Evolutionary conservation across 177 flowering plant species (phyloP).

Genomic region (Tripterygium wilfordii): DNA sequence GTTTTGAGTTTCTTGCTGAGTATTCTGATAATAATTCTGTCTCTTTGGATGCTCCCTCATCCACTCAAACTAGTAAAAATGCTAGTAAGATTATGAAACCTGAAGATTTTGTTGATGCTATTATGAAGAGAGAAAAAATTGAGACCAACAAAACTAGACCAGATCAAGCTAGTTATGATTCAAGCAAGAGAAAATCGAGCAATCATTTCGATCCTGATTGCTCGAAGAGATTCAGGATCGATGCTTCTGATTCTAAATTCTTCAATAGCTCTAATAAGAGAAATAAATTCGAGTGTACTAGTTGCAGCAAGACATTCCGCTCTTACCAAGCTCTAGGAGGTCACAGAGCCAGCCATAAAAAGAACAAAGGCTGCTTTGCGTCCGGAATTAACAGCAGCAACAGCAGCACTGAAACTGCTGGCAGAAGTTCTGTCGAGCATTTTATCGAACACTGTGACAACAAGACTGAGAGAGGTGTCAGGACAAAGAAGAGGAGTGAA

Average conservation of each 20-base stretch:
- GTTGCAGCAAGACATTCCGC: slow-evolving; percentile 42
- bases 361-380: too few species aligned
- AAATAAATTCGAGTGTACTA: slow-evolving; percentile 37
- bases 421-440: too few species aligned
- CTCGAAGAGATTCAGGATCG: too few species aligned
- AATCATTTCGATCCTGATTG: slow-evolving; percentile 5
- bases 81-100: too few species aligned
- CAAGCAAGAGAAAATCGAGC: slow-evolving; percentile 16
- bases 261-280: slow-evolving; percentile 21
- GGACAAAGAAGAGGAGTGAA: too few species aligned
- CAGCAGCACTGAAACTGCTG: slow-evolving; percentile 23
- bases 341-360: too few species aligned
- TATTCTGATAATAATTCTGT: slow-evolving; percentile 20
- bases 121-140: slow-evolving; percentile 6
- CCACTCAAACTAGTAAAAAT: too few species aligned
- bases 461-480: too few species aligned
- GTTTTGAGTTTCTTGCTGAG: slow-evolving; percentile 15
- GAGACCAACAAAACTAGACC: slow-evolving; percentile 5
- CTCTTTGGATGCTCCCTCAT: slow-evolving; percentile 4
- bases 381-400: slow-evolving; percentile 27
- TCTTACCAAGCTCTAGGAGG: slow-evolving; percentile 68
- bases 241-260: too few species aligned
- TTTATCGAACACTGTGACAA: too few species aligned
- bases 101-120: too few species aligned
- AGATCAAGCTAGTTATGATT: slow-evolving; percentile 9